Evolutionary conservation across 192 early-diverging fungal genomes (phyloP).

Genomic region (Mortierella hygrophila): DNA sequence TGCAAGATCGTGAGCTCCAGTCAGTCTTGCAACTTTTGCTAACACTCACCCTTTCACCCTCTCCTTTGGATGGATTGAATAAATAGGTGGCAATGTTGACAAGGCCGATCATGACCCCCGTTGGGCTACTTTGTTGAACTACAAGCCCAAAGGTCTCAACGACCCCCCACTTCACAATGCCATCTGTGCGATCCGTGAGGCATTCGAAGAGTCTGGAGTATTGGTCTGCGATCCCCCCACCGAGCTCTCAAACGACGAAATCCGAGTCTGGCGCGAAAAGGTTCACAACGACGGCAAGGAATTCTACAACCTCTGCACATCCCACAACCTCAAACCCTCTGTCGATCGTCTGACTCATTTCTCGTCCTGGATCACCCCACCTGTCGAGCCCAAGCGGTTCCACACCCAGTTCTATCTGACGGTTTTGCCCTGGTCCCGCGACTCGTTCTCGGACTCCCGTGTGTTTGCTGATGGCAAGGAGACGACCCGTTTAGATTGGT

Average conservation of each 20-base stretch:
- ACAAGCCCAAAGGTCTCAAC: conserved; percentile 18
- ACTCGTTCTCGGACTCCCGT: conserved; percentile 35
- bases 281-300: conserved; percentile 63
- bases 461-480: conserved; percentile 71
- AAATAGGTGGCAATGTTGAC: conserved; percentile 38
- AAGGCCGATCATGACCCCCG: conserved; percentile 50
- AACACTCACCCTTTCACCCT: conserved; percentile 9
- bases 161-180: conserved; percentile 56
- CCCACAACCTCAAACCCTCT: conserved; percentile 58
- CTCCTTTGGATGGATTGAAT: conserved; percentile 3
- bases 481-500: conserved; percentile 73
- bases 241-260: conserved; percentile 24
- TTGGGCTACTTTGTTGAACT: conserved; percentile 38
- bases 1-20: neutral
- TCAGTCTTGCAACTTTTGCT: neutral
- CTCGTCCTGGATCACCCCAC: conserved; percentile 78
- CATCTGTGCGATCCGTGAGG: conserved; percentile 81
- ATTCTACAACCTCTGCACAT: conserved; percentile 64
- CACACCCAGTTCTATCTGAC: conserved; percentile 79
- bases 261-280: conserved; percentile 60
- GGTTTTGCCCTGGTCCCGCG: conserved; percentile 59
- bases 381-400: conserved; percentile 67
- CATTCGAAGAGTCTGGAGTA: conserved; percentile 86
- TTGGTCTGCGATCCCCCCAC: conserved; percentile 63
- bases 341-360: conserved; percentile 67